These are phyloP conservation scores for Phytopythium litorale DNA, from an alignment of 352 stramenopile species.

Conservation along the genomic window DNA sequence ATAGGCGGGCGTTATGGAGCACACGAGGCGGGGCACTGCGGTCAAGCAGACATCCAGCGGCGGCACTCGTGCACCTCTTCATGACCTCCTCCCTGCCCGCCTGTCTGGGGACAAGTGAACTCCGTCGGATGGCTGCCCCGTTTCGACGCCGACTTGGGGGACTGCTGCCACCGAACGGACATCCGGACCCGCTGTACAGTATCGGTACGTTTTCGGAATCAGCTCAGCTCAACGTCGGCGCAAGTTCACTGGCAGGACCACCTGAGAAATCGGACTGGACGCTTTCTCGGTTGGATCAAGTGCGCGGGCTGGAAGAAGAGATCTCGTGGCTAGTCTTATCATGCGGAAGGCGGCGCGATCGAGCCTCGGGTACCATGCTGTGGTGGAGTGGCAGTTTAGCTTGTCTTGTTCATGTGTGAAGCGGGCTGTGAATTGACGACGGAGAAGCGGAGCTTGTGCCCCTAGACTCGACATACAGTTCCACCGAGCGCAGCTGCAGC, in stretches of 20 bases:
- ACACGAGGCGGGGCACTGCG: not conserved
- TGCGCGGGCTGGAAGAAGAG: too few species aligned
- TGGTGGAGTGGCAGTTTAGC: too few species aligned
- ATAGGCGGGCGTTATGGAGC: not conserved
- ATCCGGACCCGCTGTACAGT: not conserved
- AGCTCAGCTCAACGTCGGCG: too few species aligned
- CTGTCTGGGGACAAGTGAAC: not conserved
- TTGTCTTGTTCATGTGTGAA: too few species aligned
- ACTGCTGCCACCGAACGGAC: not conserved
- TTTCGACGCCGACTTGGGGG: not conserved
- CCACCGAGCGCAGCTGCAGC: slow-evolving; percentile 2
- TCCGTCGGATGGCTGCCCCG: not conserved
- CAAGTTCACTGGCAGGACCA: too few species aligned
- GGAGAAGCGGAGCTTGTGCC: too few species aligned
- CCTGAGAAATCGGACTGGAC: too few species aligned
- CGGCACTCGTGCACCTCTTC: slow-evolving; percentile 1
- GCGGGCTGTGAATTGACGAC: too few species aligned
- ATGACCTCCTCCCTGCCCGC: not conserved
- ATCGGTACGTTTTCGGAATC: not conserved
- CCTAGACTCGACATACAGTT: not conserved
- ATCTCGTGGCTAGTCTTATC: too few species aligned
- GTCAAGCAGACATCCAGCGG: slow-evolving; percentile 5
- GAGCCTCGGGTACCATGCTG: too few species aligned
- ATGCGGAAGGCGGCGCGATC: too few species aligned
- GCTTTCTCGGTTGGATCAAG: too few species aligned